Percentiles rank a stretch among this genome's conserved stretches.
These are phyloP conservation scores for Chaetoscypha palmicola DNA, from an alignment of 2,329 filamentous ascomycete genomes.

Conservation along the genomic window DNA sequence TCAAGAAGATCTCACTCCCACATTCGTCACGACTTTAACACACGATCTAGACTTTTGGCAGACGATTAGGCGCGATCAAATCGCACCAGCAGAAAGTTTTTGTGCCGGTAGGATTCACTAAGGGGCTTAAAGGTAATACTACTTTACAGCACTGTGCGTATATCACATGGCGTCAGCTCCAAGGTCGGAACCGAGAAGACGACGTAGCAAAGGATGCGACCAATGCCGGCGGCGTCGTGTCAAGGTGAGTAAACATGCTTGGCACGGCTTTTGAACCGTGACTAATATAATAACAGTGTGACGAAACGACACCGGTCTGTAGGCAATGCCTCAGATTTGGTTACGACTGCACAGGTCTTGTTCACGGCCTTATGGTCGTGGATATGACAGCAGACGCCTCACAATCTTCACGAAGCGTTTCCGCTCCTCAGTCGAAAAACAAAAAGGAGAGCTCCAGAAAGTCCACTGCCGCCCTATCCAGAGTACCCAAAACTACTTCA, in stretches of 20 bases:
- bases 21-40: background rate
- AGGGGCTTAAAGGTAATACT: background rate
- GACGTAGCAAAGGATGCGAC: constrained; percentile 9
- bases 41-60: background rate
- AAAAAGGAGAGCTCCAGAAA: background rate
- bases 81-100: background rate
- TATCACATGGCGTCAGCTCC: background rate
- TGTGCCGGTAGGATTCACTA: background rate
- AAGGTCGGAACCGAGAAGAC: background rate
- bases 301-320: constrained; percentile 3
- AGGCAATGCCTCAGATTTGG: constrained; percentile 9
- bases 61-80: background rate
- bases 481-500: background rate
- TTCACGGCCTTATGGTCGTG: constrained; percentile 2
- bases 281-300: constrained; percentile 1
- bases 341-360: constrained; percentile 1
- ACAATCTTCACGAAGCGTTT: background rate
- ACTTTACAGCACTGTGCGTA: too few relatives aligned
- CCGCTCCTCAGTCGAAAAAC: background rate
- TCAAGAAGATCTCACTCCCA: background rate
- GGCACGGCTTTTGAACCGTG: background rate
- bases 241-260: constrained; percentile 2
- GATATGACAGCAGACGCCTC: constrained; percentile 7
- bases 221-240: constrained; percentile 7
- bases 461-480: background rate